A percentile compares a stretch with the other conserved stretches of the same genome.
phyloP scores from a whole-genome alignment of 2,329 filamentous ascomycete species.

The Macroventuria anomochaeta region DNA sequence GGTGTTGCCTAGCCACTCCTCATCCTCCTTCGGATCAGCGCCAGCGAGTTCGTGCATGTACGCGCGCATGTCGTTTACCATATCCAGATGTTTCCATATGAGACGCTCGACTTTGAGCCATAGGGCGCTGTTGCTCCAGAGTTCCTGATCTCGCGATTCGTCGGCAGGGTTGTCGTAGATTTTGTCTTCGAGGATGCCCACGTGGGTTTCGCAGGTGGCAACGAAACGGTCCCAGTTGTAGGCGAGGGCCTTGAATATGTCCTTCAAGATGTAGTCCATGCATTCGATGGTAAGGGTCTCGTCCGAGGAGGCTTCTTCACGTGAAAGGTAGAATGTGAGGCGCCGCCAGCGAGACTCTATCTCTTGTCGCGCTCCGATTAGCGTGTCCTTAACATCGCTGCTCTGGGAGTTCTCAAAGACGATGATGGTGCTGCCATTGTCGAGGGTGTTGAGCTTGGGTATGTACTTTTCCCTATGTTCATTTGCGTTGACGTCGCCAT shows the following conservation, averaged over 20 bases:
- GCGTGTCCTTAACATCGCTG: slow-evolving; percentile 56
- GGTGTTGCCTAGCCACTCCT: slow-evolving; percentile 51
- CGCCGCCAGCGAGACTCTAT: slow-evolving; percentile 61
- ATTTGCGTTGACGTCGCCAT: slow-evolving; percentile 36
- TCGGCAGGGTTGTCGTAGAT: slow-evolving; percentile 63
- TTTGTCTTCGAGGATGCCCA: slow-evolving; percentile 53
- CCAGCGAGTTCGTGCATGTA: slow-evolving; percentile 53
- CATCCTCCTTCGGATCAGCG: slow-evolving; percentile 37
- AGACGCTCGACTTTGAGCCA: slow-evolving; percentile 62
- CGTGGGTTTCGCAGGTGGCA: slow-evolving; percentile 56
- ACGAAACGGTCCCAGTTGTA: slow-evolving; percentile 57
- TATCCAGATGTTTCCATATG: slow-evolving; percentile 58
- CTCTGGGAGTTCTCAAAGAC: slow-evolving; percentile 61
- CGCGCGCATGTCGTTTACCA: slow-evolving; percentile 54
- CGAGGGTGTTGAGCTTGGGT: slow-evolving; percentile 53
- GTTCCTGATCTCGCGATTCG: slow-evolving; percentile 58
- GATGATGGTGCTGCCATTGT: slow-evolving; percentile 59
- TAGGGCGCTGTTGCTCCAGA: slow-evolving; percentile 58
- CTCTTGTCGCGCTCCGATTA: slow-evolving; percentile 58
- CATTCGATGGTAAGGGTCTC: slow-evolving; percentile 55
- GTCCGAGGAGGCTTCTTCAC: slow-evolving; percentile 36
- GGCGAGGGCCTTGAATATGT: slow-evolving; percentile 58
- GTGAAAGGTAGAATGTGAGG: slow-evolving; percentile 58
- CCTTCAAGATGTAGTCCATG: slow-evolving; percentile 58
- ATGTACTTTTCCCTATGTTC: slow-evolving; percentile 47